Base-by-base conservation (phyloP, 257 asterid genomes). In the Phtheirospermum japonicum region DNA sequence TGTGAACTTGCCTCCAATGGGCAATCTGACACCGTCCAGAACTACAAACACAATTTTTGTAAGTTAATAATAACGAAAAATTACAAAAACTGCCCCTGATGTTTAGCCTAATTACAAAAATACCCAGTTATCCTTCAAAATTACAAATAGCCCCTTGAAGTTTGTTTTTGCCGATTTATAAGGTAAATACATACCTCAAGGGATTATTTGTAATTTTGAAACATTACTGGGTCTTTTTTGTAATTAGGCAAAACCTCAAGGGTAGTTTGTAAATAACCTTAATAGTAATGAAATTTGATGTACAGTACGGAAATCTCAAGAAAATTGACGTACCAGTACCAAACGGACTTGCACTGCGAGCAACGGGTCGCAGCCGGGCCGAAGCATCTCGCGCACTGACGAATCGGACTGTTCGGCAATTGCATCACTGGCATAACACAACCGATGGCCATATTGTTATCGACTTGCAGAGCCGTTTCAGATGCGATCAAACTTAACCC, bases 1-100 rank as follows among this genome's bases (percentile, higher is more conserved):
- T 89, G 88, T 89, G 95, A 75, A 74, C 78, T 61, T 81, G 86
- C 76, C 97, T 87, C 97, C 97, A 89, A 20, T 89, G 95, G 73
- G 77, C 67, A 64, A 89, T 81, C 80, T 87, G 95, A 64, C 97
- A 89, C 79, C 83, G 78, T 42, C 97, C 97, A 37, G 95, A 89
- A 79, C 95, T 89, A 72, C 83, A 75, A 7, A 67, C 2, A 68
- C 54, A 61, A 61, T 46, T 62, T 39, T 39, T 39, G 0, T 23
- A 23, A 23, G 28, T 23, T 23, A 1, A 23, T 23, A 23, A 23
- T 23, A 23, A 23, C 2, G 28, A 3, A 23, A 23, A 23, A 1
- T 23, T 3, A 23, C 28, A 23, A 23, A 23, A 23, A 23, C 3
- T 23, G 1, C 28, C 28, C 28, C 28, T 1, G 28, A 23, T 23